These are phyloP conservation scores for Teunomyces aglyptinius DNA, from an alignment of 805 yeast species.

Conservation along the genomic window DNA sequence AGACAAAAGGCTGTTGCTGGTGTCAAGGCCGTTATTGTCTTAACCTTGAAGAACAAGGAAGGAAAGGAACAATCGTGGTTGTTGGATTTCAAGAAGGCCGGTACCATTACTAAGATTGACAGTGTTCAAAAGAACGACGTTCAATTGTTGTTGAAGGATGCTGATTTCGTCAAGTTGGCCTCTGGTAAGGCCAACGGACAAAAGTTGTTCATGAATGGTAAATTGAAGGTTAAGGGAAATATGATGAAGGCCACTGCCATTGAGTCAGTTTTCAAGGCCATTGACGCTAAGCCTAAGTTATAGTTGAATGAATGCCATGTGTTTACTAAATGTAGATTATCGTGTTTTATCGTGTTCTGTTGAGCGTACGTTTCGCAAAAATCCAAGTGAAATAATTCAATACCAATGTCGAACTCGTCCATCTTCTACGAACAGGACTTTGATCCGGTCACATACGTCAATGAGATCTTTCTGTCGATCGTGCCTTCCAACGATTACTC, in stretches of 20 bases:
- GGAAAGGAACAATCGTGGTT: conserved; percentile 62
- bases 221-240: conserved; percentile 84
- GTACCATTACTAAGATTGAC: conserved; percentile 42
- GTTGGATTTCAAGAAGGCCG: conserved; percentile 64
- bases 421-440: conserved; percentile 71
- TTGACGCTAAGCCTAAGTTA: conserved; percentile 46
- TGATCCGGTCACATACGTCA: conserved; percentile 62
- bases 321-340: neutral
- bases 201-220: conserved; percentile 79
- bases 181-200: conserved; percentile 82
- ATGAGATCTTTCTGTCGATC: conserved; percentile 53
- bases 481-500: conserved; percentile 26
- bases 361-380: no score
- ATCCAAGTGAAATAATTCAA: neutral
- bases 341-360: no score
- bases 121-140: conserved; percentile 58
- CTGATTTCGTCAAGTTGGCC: conserved; percentile 68
- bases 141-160: conserved; percentile 61
- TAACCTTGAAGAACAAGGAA: conserved; percentile 63
- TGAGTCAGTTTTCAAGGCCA: conserved; percentile 60
- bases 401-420: conserved; percentile 35
- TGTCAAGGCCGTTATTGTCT: conserved; percentile 62
- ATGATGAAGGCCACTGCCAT: conserved; percentile 85
- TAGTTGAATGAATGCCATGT: conserved; percentile 15
- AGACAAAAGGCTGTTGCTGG: conserved; percentile 41